Conservation (phyloP, 2,329 filamentous ascomycete species). For the Pseudocercospora ulei region DNA sequence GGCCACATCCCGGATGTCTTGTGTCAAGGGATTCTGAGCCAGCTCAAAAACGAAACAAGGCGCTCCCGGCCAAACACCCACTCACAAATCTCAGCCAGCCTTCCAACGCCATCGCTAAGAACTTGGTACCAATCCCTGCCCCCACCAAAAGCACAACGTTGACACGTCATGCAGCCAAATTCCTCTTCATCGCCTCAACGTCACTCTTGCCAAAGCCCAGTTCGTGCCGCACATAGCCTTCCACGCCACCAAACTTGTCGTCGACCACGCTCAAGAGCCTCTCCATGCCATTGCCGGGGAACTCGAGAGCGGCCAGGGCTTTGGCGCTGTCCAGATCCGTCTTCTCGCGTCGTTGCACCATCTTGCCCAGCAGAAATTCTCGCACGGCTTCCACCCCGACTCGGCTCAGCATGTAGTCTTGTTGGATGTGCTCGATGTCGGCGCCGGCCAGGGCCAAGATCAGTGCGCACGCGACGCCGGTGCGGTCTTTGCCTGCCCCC, state of each 20-base stretch:
- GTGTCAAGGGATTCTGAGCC: too few relatives aligned
- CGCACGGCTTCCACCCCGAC: slow-evolving; percentile 2
- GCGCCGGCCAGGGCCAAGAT: slow-evolving; percentile 4
- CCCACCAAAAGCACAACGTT: background rate
- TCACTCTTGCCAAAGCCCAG: slow-evolving; percentile 3
- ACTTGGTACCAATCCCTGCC: slow-evolving; percentile 1
- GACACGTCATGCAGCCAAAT: background rate
- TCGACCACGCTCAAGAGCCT: background rate
- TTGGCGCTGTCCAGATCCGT: slow-evolving; percentile 2
- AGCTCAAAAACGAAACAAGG: too few relatives aligned
- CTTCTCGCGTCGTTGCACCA: slow-evolving; percentile 6
- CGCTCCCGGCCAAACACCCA: too few relatives aligned
- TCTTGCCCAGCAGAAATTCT: slow-evolving; percentile 5
- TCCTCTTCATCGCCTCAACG: slow-evolving; percentile 4
- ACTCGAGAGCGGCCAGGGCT: slow-evolving; percentile 3
- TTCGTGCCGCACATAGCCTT: slow-evolving; percentile 2
- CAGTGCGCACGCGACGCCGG: background rate
- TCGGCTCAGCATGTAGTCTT: slow-evolving; percentile 5
- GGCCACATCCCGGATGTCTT: too few relatives aligned
- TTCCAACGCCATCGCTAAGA: slow-evolving; percentile 2
- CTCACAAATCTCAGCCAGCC: too few relatives aligned
- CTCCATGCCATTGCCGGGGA: slow-evolving; percentile 2
- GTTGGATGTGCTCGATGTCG: slow-evolving; percentile 4
- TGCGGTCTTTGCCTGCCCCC: slow-evolving; percentile 1
- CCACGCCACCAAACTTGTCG: slow-evolving; percentile 6